These are phyloP conservation scores for Spencermartinsiella europaea DNA, from an alignment of 805 yeast species.

Conservation along the genomic window DNA sequence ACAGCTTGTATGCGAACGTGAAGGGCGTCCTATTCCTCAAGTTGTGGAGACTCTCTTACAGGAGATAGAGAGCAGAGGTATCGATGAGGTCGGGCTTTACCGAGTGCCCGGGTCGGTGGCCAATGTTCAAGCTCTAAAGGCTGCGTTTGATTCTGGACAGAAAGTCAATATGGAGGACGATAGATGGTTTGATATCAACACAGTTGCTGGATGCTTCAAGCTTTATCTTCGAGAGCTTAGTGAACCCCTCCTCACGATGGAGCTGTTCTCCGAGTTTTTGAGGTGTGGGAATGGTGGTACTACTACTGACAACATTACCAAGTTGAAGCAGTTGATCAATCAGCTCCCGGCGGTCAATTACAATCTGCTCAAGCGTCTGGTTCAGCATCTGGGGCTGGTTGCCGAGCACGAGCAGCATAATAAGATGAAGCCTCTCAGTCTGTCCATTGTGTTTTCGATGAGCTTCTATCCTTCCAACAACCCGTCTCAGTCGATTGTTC, in stretches of 20 bases:
- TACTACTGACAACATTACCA: slow-evolving; percentile 21
- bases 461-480: slow-evolving; percentile 41
- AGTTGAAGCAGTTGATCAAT: slow-evolving; percentile 31
- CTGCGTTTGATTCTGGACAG: slow-evolving; percentile 49
- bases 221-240: slow-evolving; percentile 81
- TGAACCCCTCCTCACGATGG: slow-evolving; percentile 69
- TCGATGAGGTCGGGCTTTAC: slow-evolving; percentile 87
- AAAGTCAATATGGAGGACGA: slow-evolving; percentile 44
- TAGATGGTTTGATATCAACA: slow-evolving; percentile 73
- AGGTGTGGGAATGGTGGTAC: slow-evolving; percentile 25
- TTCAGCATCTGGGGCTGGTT: slow-evolving; percentile 65
- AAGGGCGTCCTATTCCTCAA: slow-evolving; percentile 54
- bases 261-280: slow-evolving; percentile 53
- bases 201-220: slow-evolving; percentile 84
- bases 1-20: slow-evolving; percentile 67
- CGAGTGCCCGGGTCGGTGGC: slow-evolving; percentile 65
- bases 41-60: slow-evolving; percentile 61
- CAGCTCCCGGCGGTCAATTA: slow-evolving; percentile 63
- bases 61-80: slow-evolving; percentile 80
- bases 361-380: slow-evolving; percentile 59
- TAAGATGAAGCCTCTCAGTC: slow-evolving; percentile 82
- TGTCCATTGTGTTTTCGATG: slow-evolving; percentile 84
- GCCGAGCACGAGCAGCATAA: slow-evolving; percentile 62
- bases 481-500: slow-evolving; percentile 1
- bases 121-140: slow-evolving; percentile 48